A percentile compares a stretch with the other conserved stretches of the same genome.
Conservation (phyloP, 164 flowering plant species). For the Chimonanthus salicifolius region DNA sequence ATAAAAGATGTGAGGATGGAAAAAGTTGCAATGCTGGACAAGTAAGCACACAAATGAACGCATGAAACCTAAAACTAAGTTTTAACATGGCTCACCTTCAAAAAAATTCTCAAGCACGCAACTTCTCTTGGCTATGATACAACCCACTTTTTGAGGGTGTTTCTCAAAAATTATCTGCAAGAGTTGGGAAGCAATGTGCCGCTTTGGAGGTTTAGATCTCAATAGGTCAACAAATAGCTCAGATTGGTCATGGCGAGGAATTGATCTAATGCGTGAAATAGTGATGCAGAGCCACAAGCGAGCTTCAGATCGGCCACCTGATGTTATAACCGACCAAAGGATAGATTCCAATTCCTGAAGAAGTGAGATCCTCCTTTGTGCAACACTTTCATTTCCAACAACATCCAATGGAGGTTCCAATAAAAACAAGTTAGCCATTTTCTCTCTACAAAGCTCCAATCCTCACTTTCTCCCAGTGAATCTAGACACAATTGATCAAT, state of each 20-base stretch:
- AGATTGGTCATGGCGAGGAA: conserved; percentile 41
- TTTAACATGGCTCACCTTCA: conserved; percentile 32
- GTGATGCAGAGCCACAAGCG: conserved; percentile 76
- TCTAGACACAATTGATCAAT: neutral
- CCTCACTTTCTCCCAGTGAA: neutral
- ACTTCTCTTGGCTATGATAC: conserved; percentile 51
- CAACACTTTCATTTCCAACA: conserved; percentile 24
- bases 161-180: conserved; percentile 69
- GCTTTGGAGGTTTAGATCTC: conserved; percentile 40
- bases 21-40: neutral
- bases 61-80: neutral
- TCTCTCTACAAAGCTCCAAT: neutral
- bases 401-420: conserved; percentile 32
- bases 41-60: neutral
- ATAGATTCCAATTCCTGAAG: conserved; percentile 46
- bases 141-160: conserved; percentile 50
- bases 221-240: conserved; percentile 53
- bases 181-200: conserved; percentile 49
- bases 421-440: conserved; percentile 55
- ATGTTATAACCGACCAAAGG: conserved; percentile 47
- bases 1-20: neutral
- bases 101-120: conserved; percentile 68
- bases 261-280: conserved; percentile 44
- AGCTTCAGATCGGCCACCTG: conserved; percentile 74
- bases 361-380: conserved; percentile 28